Base-by-base conservation (phyloP, 2,329 filamentous ascomycete species). In the Tolypocladium tropicale region DNA sequence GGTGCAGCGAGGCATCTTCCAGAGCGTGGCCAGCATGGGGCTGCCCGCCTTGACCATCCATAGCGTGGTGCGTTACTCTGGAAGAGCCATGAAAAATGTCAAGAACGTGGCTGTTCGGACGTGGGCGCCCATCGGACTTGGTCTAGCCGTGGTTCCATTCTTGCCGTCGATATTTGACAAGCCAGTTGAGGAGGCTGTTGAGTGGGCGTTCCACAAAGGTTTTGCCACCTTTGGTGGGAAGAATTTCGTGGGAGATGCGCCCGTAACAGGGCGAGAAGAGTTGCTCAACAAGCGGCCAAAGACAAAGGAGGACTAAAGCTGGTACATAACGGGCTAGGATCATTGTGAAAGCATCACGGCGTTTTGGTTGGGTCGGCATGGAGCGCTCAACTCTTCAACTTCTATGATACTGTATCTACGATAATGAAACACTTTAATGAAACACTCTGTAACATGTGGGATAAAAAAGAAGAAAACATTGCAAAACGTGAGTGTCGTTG, bases 41-140 rank as follows among this genome's bases (percentile, higher is more conserved):
- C 72, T 97, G 62, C 94, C 93, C 0, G 93, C 92, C 0, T 90
- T 96, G 60, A 96, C 91, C 0, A 96, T 97, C 57, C 93, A 96
- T 72, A 91, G 86, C 59, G 87, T 97, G 6, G 94, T 99, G 53
- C 83, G 85, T 58, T 96, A 99, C 68, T 92, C 89, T 1, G 91
- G 94, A 0, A 79, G 78, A 41, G 90, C 90, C n/a, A 71, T 99
- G 76, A 96, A 93, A 75, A 78, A 89, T 63, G 78, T 79, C 23
- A 93, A 94, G 78, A 95, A 88, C 67, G 77, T 79, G 57, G 82
- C 75, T 5, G 57, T 97, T 28, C 78, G 93, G 63, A 94, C 90
- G 0, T 99, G 89, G 87, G 88, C 82, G 0, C 94, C 94, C 0
- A 96, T 99, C 58, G 94, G 94, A 2, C 81, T 96, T 64, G 84